phyloP scores from a whole-genome alignment of 345 rosid genomes.

The Excoecaria cochinchinensis region DNA sequence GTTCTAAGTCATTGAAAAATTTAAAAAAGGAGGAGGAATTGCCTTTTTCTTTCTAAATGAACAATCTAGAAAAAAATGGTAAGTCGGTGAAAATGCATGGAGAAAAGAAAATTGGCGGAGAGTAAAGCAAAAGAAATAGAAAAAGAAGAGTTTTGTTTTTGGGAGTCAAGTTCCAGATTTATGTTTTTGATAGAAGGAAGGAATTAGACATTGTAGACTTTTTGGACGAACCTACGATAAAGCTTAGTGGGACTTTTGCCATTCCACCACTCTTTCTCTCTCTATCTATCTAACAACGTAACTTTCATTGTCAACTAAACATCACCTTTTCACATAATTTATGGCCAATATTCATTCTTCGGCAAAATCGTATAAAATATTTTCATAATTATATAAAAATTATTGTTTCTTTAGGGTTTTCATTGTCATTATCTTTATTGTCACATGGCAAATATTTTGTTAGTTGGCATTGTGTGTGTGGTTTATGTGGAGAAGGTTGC shows the following conservation, averaged over 20 bases:
- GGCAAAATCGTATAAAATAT: constrained; percentile 23
- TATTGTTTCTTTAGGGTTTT: not conserved
- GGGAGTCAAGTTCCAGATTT: not conserved
- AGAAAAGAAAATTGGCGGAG: not conserved
- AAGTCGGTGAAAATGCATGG: not conserved
- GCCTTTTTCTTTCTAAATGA: not conserved
- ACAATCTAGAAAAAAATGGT: not conserved
- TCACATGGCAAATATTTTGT: not conserved
- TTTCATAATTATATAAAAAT: not conserved
- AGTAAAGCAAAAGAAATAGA: not conserved
- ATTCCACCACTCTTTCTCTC: not conserved
- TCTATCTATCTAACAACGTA: not conserved
- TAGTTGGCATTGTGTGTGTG: not conserved
- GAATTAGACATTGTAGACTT: not conserved
- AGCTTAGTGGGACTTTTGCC: constrained; percentile 16
- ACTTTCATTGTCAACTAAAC: constrained; percentile 17
- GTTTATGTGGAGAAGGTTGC: not conserved
- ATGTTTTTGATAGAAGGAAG: not conserved
- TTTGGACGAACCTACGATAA: constrained; percentile 17
- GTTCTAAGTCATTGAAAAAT: no score
- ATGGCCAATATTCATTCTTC: constrained; percentile 32
- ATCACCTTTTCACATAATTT: constrained; percentile 21
- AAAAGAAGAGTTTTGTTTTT: not conserved
- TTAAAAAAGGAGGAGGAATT: not conserved
- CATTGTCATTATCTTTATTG: not conserved